A percentile compares a stretch with the other conserved stretches of the same genome.
These are phyloP conservation scores for Eustoma russellianum DNA, from an alignment of 257 asterid species.

Conservation along the genomic window DNA sequence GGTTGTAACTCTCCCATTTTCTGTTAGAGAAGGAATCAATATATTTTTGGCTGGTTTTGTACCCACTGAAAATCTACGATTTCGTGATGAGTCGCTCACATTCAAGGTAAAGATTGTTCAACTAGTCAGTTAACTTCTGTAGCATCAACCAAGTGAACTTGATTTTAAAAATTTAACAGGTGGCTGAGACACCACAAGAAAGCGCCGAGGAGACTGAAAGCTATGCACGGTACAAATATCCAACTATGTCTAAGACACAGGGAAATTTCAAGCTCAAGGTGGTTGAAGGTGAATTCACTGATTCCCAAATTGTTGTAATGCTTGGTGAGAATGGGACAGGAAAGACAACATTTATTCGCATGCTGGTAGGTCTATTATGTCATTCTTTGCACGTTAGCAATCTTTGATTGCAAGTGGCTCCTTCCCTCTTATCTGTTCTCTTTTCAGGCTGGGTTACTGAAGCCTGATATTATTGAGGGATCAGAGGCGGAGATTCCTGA, in stretches of 20 bases:
- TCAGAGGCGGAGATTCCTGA: slow-evolving; percentile 84
- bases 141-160: slow-evolving; percentile 2
- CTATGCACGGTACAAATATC: slow-evolving; percentile 80
- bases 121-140: slow-evolving; percentile 1
- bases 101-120: slow-evolving; percentile 45
- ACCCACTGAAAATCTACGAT: slow-evolving; percentile 88
- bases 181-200: slow-evolving; percentile 93
- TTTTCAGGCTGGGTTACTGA: slow-evolving; percentile 83
- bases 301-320: slow-evolving; percentile 96
- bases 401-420: slow-evolving; percentile 4
- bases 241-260: slow-evolving; percentile 85
- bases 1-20: slow-evolving; percentile 95
- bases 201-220: slow-evolving; percentile 85
- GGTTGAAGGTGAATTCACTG: slow-evolving; percentile 93
- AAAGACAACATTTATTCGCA: slow-evolving; percentile 88
- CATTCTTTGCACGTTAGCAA: background rate
- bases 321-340: slow-evolving; percentile 99
- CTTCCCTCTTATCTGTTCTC: background rate
- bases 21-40: slow-evolving; percentile 97
- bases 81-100: slow-evolving; percentile 85
- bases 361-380: slow-evolving; percentile 49
- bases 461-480: slow-evolving; percentile 75
- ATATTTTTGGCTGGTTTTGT: slow-evolving; percentile 93
- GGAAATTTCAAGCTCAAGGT: slow-evolving; percentile 92
- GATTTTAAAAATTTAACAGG: slow-evolving; percentile 32